Evolutionary conservation across 2,329 filamentous ascomycete genomes (phyloP).

Genomic region (Monosporascus sp.): DNA sequence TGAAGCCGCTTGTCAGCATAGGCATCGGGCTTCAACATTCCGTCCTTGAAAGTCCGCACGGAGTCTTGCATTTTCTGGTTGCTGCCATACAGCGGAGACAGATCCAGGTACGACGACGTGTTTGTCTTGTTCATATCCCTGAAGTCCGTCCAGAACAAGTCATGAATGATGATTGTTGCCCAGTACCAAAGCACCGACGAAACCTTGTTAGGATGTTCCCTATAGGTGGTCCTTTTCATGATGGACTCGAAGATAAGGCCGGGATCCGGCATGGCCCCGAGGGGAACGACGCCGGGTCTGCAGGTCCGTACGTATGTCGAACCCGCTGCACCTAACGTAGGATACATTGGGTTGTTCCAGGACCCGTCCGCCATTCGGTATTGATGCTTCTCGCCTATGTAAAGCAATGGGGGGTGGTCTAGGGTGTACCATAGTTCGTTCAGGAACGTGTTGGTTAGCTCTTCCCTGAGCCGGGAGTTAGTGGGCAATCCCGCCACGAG

Average conservation of each 20-base stretch:
- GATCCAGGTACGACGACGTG: conserved; percentile 66
- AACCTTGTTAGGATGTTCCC: conserved; percentile 63
- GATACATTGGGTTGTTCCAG: conserved; percentile 63
- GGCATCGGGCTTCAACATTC: conserved; percentile 65
- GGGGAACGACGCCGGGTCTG: conserved; percentile 51
- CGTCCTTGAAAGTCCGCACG: conserved; percentile 63
- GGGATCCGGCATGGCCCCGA: conserved; percentile 63
- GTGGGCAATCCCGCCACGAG: conserved; percentile 60
- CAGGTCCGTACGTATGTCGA: conserved; percentile 63
- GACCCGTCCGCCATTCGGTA: conserved; percentile 68
- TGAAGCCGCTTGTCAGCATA: conserved; percentile 67
- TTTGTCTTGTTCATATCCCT: conserved; percentile 46
- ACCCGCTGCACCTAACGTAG: conserved; percentile 61
- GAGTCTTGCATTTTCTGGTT: conserved; percentile 59
- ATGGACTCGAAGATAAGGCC: conserved; percentile 56
- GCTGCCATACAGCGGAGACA: conserved; percentile 65
- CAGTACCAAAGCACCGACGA: conserved; percentile 68
- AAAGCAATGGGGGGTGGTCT: conserved; percentile 66
- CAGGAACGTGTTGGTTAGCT: conserved; percentile 63
- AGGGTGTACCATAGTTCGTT: conserved; percentile 65
- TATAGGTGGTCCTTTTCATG: conserved; percentile 49
- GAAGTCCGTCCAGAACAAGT: conserved; percentile 66
- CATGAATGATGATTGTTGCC: conserved; percentile 69
- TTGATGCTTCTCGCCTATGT: conserved; percentile 54
- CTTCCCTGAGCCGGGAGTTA: conserved; percentile 53